These are phyloP conservation scores for Colletotrichum sp. DNA, from an alignment of 2,329 filamentous ascomycete species.

Conservation along the genomic window DNA sequence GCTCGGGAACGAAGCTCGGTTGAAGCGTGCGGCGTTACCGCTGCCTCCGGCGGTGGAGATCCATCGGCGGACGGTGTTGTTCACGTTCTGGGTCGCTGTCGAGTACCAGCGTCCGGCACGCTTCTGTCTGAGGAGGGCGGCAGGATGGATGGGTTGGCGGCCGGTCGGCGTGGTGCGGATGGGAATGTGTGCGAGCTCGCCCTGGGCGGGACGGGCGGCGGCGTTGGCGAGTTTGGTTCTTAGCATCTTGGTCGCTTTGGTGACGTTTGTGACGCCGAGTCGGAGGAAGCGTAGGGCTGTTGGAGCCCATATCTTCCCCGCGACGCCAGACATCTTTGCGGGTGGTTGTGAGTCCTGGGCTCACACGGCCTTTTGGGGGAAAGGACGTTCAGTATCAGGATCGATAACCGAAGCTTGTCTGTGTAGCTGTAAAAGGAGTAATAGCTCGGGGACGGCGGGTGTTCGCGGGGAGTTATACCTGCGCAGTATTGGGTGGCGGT, in stretches of 20 bases:
- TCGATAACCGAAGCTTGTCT: neutral
- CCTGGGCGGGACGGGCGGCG: conserved; percentile 45
- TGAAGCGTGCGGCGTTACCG: conserved; percentile 39
- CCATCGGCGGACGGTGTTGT: conserved; percentile 54
- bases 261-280: conserved; percentile 54
- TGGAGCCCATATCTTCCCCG: conserved; percentile 62
- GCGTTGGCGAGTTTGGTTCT: conserved; percentile 53
- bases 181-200: conserved; percentile 50
- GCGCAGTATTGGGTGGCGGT: neutral
- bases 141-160: conserved; percentile 58
- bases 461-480: conserved; percentile 25
- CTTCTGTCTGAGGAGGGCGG: conserved; percentile 54
- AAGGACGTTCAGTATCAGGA: neutral
- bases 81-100: conserved; percentile 45
- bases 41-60: conserved; percentile 39
- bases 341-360: conserved; percentile 21
- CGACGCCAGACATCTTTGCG: conserved; percentile 56
- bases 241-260: conserved; percentile 55
- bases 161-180: conserved; percentile 42
- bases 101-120: conserved; percentile 54
- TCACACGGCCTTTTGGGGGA: neutral
- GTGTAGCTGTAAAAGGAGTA: neutral
- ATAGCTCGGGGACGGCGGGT: neutral
- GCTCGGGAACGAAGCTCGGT: conserved; percentile 53
- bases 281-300: conserved; percentile 60